Evolutionary conservation across 495 filamentous ascomycete species (phyloP), one percentile per base, ranked within the genome.

Genomic region (Thermothielavioides terrestris): DNA sequence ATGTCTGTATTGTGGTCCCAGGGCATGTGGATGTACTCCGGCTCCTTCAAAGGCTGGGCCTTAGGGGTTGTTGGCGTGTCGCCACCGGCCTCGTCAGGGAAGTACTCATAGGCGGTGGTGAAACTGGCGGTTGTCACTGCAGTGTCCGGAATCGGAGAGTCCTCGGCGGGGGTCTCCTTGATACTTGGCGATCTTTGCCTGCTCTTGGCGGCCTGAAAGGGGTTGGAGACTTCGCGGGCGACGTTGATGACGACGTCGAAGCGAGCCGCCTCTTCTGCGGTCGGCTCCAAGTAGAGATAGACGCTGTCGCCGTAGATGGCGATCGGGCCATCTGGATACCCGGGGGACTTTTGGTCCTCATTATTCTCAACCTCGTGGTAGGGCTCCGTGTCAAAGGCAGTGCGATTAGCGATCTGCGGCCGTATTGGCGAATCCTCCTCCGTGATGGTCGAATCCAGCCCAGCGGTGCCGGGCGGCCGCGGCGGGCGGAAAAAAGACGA

Each of bases 1-100:
- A 98, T 95, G 52, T 95, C 88, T 0, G 91, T 95, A 59, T 97
- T 96, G 67, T 98, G 92, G 55, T 98, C 94, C 92, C 92, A 98
- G 3, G 80, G 84, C 39, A 98, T 85, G 62, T 98, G 92, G 42
- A 97, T 82, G 61, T 98, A 98, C 64, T 98, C 92, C 2, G 92
- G 92, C 21, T 80, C 68, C 14, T 72, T 67, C 22, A 65, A 71
- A 21, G 65, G n/a, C 58, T 70, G 60, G 4, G 67, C 68, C 47
- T 77, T 82, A 2, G 85, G 83, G 1, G 81, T 84, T 9, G 75
- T 77, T 5, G 78, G 77, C 44, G 62, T 74, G 55, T 68, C 68
- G 50, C 47, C 59, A 27, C 36, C 58, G 44, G 44, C 21, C 26
- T 66, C 63, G 8, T 64, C 68, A 0, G 62, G 66, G 38, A 65